Percentiles rank a stretch among this genome's conserved stretches.
Evolutionary conservation across 305 asterid genomes (phyloP).

Genomic region (Solanum hybrid): DNA sequence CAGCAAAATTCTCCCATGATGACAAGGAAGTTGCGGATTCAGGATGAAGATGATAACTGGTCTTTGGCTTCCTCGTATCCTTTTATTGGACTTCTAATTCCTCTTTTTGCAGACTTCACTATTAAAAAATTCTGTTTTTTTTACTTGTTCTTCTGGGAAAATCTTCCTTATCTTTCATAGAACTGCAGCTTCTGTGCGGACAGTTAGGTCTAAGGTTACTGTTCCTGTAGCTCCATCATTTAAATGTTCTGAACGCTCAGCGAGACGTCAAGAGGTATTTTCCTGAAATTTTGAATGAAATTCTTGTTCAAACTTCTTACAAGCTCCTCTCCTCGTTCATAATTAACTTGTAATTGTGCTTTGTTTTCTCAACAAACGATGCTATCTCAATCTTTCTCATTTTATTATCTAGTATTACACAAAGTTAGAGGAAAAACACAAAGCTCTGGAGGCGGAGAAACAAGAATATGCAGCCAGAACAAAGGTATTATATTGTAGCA

Average conservation of each 20-base stretch:
- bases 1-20: constrained; percentile 32
- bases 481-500: constrained; percentile 37
- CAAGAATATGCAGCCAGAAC: constrained; percentile 60
- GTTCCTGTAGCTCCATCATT: constrained; percentile 74
- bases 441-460: constrained; percentile 80
- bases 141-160: constrained; percentile 7
- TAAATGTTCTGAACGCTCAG: constrained; percentile 47
- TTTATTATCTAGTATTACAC: constrained; percentile 41
- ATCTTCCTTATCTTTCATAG: constrained; percentile 38
- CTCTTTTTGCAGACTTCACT: neutral
- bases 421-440: constrained; percentile 82
- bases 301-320: constrained; percentile 6
- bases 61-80: constrained; percentile 82
- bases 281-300: constrained; percentile 3
- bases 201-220: constrained; percentile 49
- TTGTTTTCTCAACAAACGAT: neutral
- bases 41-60: constrained; percentile 62
- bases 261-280: constrained; percentile 75
- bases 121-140: neutral
- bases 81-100: constrained; percentile 8
- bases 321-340: neutral
- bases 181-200: constrained; percentile 55
- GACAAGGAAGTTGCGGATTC: constrained; percentile 25
- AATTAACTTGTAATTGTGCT: neutral
- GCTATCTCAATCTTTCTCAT: neutral